Evolutionary conservation across 441 rosid species (phyloP), one percentile per base, ranked within the genome.

Genomic region (Macaranga tanarius): DNA sequence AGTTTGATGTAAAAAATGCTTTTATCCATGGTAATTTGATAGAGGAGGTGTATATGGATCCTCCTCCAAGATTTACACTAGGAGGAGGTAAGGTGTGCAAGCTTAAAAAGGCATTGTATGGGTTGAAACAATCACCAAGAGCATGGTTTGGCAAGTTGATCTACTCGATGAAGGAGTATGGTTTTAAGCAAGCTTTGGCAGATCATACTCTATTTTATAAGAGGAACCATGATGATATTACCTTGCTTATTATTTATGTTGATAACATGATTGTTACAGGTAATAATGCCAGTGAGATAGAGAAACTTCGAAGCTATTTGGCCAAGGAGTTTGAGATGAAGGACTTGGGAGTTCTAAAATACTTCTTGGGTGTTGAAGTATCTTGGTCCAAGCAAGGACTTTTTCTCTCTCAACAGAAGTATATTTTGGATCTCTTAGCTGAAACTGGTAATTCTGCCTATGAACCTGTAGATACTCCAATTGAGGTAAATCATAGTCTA

Each of bases 191-290:
- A 65, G 55, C 56, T 28, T 13, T 65, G 42, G 55, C 42, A 50
- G 11, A 26, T 48, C 70, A 66, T 34, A 50, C 70, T 65, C 12
- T 66, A 5, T 66, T 66, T 48, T 66, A n/a, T 42, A 4, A 66
- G 38, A n/a, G 47, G 22, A 11, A 45, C 9, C 31, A 28, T 65
- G 40, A 23, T 12, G 10, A 65, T 23, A 66, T 66, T 50, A 50
- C 56, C 31, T 48, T 66, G 25, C 70, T 50, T 48, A 48, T 66
- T 63, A 31, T 63, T 44, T 63, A 63, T 63, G 28, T 63, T 42
- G 52, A 50, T 50, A n/a, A 50, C 45, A 65, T 45, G 54, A 65
- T 47, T 65, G 55, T 65, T 65, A 65, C 9, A 47, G 28, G 31
- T 20, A 65, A 5, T 23, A 9, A 47, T 22, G 19, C 4, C 12